Base-by-base conservation (phyloP, 1,284 basidiomycete genomes). In the Ustilago tritici region DNA sequence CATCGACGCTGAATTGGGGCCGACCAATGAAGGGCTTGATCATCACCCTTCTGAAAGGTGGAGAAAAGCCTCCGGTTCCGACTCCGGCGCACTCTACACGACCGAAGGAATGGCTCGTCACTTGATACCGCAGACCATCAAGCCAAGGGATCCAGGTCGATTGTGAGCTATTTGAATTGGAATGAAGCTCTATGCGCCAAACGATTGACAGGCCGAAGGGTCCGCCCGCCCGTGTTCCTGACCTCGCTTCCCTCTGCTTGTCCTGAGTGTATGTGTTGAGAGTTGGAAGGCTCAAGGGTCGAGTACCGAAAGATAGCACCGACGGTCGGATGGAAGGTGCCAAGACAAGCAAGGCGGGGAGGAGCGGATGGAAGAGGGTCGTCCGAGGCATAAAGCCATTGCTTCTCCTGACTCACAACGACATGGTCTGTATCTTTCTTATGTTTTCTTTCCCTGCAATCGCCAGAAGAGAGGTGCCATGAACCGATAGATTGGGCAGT, bases 281-380 rank as follows among this genome's bases (percentile, higher is more conserved):
- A 31, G 49, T 3, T 50, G 8, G 12, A 17, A 32, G 19, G 28
- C 49, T 32, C 14, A 32, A 32, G 19, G 49, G 12, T 50, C 15
- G 49, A 50, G 31, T 31, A 32, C n/a, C 4, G 28, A 32, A 46
- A 46, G 43, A 46, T 9, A 40, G 15, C 55, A 47, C 58, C 57
- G 68, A 61, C 61, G 68, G 68, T 40, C 53, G 57, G 40, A 40
- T 46, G 43, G 32, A 61, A 56, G 32, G 15, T 60, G 68, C 62
- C 68, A 70, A 70, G 62, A 65, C 54, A 53, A 46, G 23, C 19
- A n/a, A 17, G 28, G 47, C 34, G 54, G 58, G 23, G 47, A 31
- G 50, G 62, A 38, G 59, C 67, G 68, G 43, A 65, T 61, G 68
- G 58, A 70, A 61, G 49, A 65, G 54, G 28, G 40, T 61, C 58